Base-by-base conservation (phyloP, 2,329 filamentous ascomycete genomes). In the Blastomyces emzantsi region DNA sequence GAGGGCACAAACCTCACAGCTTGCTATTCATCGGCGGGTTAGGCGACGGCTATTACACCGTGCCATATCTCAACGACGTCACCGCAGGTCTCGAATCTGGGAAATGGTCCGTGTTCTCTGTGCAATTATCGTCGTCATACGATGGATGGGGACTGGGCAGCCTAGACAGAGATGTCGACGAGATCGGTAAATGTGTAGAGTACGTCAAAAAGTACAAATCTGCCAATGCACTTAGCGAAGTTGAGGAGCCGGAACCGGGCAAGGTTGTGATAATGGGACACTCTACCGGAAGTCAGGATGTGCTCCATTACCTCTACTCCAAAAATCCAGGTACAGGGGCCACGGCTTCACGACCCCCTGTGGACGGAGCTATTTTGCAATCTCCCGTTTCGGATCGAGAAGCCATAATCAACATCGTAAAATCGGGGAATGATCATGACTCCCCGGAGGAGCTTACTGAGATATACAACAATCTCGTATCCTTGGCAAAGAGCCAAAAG, bases 331-430 rank as follows among this genome's bases (percentile, higher is more conserved):
- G 73, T 65, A 69, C 71, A 43, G 69, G 69, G 5, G 67, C 73
- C 17, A 58, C 69, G 43, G 76, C 83, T 15, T 43, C 41, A 36
- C 43, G 55, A 28, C 82, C 84, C 0, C 77, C 64, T 0, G 77
- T 96, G 1, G 85, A 94, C 65, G 92, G 88, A 45, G 87, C 86
- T 59, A 88, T 96, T 55, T 77, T 96, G 62, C 92, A 96, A 73
- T 90, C 88, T 0, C 87, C 90, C 0, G 87, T 92, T 3, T 90
- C 86, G 1, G 91, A 96, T 73, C 82, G 90, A 39, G 88, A 95
- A 72, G 71, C 77, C 3, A 71, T 82, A 7, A 76, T 85, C 60
- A 73, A 69, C 25, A 63, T 63, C 28, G 62, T 73, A 6, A 67
- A 70, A n/a, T 59, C 63, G n/a, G 67, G 67, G 25, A 65, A 64